Evolutionary conservation across 768 basidiomycete species (phyloP), one percentile per base, ranked within the genome.

Genomic region (Multifurca ochricompacta): DNA sequence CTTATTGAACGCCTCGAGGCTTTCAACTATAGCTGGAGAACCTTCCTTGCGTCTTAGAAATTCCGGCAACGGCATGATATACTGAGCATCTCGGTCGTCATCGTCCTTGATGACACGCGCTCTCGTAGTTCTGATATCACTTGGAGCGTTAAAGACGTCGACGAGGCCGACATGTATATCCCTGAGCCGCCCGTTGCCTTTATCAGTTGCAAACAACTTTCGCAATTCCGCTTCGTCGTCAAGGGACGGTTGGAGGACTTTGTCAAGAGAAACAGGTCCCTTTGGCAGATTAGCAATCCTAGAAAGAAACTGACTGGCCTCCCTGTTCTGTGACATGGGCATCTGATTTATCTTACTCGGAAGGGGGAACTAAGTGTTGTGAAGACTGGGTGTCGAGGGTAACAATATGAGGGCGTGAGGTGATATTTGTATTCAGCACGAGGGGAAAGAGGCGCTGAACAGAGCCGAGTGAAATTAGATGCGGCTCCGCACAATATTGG

Each of bases 1-100:
- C 68, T 74, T 76, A 68, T 76, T 76, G 71, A 82, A 85, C 46
- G 79, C 77, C 18, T 81, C 81, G 11, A 81, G 63, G 58, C 68
- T 68, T 1, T 68, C 59, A 9, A 77, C 77, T 69, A 78, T 80
- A 43, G 72, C 68, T 2, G 76, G 74, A 2, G 69, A 63, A 28
- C 80, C 79, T 40, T 81, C 77, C 53, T 72, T 66, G 64, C 76
- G 75, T 42, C 81, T 70, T 18, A 69, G 66, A 2, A 60, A 60
- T 13, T 71, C 70, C 2, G 69, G 64, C n/a, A 83, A 64, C 0
- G 80, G 76, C 74, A 83, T 77, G 36, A 82, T 69, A 64, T 82
- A 71, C 36, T 78, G 73, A 2, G 73, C 73, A 25, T 63, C 62
- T 16, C 77, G 67, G 21, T 79, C 78, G 10, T 67, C 66, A 21